phyloP scores from a whole-genome alignment of 768 basidiomycete species.

The Russula emetica region DNA sequence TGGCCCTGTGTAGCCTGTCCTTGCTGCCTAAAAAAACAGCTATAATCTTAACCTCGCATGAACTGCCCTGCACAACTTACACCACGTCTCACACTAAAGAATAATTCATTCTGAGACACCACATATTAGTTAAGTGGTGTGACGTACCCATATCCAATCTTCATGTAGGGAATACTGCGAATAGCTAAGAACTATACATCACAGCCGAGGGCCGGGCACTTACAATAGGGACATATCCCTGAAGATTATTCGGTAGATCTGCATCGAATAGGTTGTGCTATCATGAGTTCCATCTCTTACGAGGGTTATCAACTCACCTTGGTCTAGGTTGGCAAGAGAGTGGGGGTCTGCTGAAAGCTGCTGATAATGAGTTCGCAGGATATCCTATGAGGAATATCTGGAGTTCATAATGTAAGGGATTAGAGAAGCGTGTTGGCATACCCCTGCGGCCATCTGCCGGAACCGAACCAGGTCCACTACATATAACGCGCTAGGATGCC shows the following conservation, averaged over 20 bases:
- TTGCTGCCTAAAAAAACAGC: slow-evolving; percentile 56
- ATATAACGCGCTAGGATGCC: slow-evolving; percentile 71
- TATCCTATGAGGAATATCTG: slow-evolving; percentile 49
- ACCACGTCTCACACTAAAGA: slow-evolving; percentile 94
- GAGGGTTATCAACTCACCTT: slow-evolving; percentile 48
- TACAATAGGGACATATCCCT: slow-evolving; percentile 88
- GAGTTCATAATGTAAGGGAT: background rate
- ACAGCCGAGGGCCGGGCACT: slow-evolving; percentile 34
- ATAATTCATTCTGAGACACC: background rate
- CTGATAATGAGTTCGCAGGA: slow-evolving; percentile 89
- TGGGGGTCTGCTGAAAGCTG: slow-evolving; percentile 90
- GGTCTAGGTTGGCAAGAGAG: slow-evolving; percentile 91
- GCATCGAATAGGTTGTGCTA: background rate
- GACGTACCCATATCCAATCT: slow-evolving; percentile 92
- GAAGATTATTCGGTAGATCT: slow-evolving; percentile 97
- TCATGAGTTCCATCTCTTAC: background rate
- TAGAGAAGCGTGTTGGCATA: slow-evolving; percentile 32
- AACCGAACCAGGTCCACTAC: slow-evolving; percentile 94
- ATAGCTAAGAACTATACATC: slow-evolving; percentile 15
- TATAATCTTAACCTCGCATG: background rate
- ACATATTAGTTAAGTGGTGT: background rate
- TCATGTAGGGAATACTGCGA: slow-evolving; percentile 77
- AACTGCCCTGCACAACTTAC: slow-evolving; percentile 42
- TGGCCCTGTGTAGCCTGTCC: slow-evolving; percentile 71
- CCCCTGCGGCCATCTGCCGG: slow-evolving; percentile 69